These are phyloP conservation scores for Kalmusia sp. DNA, from an alignment of 2,329 filamentous ascomycete genomes.

Conservation along the genomic window DNA sequence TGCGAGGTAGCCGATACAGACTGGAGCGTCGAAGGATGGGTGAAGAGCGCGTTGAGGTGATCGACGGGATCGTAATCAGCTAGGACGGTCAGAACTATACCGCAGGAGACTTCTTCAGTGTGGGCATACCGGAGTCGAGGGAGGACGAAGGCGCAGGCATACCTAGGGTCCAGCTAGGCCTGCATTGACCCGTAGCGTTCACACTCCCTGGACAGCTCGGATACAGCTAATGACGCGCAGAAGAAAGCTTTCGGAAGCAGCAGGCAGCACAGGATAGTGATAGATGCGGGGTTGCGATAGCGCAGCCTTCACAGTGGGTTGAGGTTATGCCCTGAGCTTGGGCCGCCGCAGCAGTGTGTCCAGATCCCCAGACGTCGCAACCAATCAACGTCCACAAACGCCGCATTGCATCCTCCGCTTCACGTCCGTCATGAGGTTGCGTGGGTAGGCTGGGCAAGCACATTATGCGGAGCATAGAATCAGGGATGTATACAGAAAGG, in stretches of 20 bases:
- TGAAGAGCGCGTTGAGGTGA: slow-evolving; percentile 93
- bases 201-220: slow-evolving; percentile 21
- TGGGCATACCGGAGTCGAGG: slow-evolving; percentile 47
- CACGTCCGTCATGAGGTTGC: background rate
- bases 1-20: slow-evolving; percentile 78
- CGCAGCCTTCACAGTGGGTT: slow-evolving; percentile 15
- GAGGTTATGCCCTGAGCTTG: slow-evolving; percentile 18
- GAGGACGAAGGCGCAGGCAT: slow-evolving; percentile 47
- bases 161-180: slow-evolving; percentile 39
- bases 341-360: slow-evolving; percentile 5
- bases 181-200: slow-evolving; percentile 44
- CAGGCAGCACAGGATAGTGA: background rate
- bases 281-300: slow-evolving; percentile 11
- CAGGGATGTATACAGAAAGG: background rate
- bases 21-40: slow-evolving; percentile 82
- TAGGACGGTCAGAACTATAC: slow-evolving; percentile 40
- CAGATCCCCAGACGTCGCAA: slow-evolving; percentile 3
- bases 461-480: background rate
- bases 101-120: background rate
- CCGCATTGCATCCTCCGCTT: slow-evolving; percentile 11
- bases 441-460: no score
- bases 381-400: slow-evolving; percentile 15
- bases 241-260: background rate
- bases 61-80: slow-evolving; percentile 91
- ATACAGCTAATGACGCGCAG: slow-evolving; percentile 15